phyloP scores from a whole-genome alignment of 2,329 filamentous ascomycete genomes.

The Tolypocladium pustulatum region DNA sequence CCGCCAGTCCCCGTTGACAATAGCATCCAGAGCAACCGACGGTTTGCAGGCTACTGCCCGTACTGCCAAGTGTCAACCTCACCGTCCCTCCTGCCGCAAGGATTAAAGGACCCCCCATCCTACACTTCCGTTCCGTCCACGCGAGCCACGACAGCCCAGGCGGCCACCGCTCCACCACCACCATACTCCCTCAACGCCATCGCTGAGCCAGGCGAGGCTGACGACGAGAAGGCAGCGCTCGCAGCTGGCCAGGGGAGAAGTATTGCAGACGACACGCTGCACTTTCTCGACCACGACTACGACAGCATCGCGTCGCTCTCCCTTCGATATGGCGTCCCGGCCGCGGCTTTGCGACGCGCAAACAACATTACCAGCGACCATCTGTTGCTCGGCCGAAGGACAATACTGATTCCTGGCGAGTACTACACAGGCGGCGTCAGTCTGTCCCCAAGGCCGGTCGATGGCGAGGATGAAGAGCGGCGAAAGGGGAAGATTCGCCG shows the following conservation, averaged over 20 bases:
- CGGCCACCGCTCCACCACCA: constrained; percentile 25
- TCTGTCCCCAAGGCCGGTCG: constrained; percentile 59
- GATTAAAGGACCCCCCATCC: constrained; percentile 56
- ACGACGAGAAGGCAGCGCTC: constrained; percentile 14
- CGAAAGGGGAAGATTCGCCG: constrained; percentile 60
- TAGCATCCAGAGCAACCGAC: constrained; percentile 44
- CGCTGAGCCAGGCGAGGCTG: neutral
- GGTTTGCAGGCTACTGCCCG: constrained; percentile 58
- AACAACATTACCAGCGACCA: constrained; percentile 67
- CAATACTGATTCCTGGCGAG: constrained; percentile 59
- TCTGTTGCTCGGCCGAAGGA: constrained; percentile 57
- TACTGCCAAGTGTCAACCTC: constrained; percentile 64
- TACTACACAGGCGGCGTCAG: constrained; percentile 58
- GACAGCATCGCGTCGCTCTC: constrained; percentile 61
- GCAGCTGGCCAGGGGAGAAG: constrained; percentile 19
- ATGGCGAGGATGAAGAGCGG: constrained; percentile 63
- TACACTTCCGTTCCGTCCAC: constrained; percentile 37
- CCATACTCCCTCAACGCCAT: constrained; percentile 16
- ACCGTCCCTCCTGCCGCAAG: constrained; percentile 47
- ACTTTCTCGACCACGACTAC: constrained; percentile 60
- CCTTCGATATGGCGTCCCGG: constrained; percentile 60
- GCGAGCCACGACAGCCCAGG: constrained; percentile 10
- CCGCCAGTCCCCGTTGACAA: constrained; percentile 4
- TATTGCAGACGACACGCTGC: constrained; percentile 53
- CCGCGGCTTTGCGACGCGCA: constrained; percentile 47